phyloP scores from a whole-genome alignment of 1,284 basidiomycete genomes.

The Vanrija pseudolonga region DNA sequence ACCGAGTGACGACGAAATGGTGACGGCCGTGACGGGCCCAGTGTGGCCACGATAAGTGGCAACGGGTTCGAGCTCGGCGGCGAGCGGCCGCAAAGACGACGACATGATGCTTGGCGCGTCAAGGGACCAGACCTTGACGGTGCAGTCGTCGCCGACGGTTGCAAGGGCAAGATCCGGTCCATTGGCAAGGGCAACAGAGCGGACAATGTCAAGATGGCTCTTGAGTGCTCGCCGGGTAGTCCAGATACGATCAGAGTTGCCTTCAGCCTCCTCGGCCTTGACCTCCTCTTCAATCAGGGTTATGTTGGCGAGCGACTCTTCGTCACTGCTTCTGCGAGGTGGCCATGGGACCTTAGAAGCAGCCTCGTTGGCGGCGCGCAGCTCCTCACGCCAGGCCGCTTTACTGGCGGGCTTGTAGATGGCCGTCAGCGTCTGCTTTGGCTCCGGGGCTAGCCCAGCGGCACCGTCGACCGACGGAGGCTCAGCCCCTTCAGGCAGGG shows the following conservation, averaged over 20 bases:
- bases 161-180: slow-evolving; percentile 76
- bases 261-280: slow-evolving; percentile 53
- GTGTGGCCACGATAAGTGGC: slow-evolving; percentile 90
- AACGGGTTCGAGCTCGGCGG: slow-evolving; percentile 80
- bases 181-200: slow-evolving; percentile 76
- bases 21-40: slow-evolving; percentile 81
- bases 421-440: slow-evolving; percentile 63
- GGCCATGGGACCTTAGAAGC: slow-evolving; percentile 36
- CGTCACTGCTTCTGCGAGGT: slow-evolving; percentile 22
- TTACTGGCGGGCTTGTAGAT: slow-evolving; percentile 81
- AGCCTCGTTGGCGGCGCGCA: slow-evolving; percentile 48
- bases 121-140: slow-evolving; percentile 82
- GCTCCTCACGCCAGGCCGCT: slow-evolving; percentile 72
- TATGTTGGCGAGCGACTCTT: slow-evolving; percentile 37
- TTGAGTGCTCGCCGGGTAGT: slow-evolving; percentile 75
- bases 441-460: slow-evolving; percentile 1
- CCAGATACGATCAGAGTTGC: slow-evolving; percentile 62
- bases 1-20: slow-evolving; percentile 71
- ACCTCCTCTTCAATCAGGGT: slow-evolving; percentile 55
- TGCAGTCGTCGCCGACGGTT: slow-evolving; percentile 90
- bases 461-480: background rate
- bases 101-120: slow-evolving; percentile 31
- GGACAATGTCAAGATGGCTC: slow-evolving; percentile 87
- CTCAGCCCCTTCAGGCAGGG: slow-evolving; percentile 21
- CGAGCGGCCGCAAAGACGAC: slow-evolving; percentile 49